phyloP scores from a whole-genome alignment of 805 yeast genomes.

The Metschnikowia continentalis region DNA sequence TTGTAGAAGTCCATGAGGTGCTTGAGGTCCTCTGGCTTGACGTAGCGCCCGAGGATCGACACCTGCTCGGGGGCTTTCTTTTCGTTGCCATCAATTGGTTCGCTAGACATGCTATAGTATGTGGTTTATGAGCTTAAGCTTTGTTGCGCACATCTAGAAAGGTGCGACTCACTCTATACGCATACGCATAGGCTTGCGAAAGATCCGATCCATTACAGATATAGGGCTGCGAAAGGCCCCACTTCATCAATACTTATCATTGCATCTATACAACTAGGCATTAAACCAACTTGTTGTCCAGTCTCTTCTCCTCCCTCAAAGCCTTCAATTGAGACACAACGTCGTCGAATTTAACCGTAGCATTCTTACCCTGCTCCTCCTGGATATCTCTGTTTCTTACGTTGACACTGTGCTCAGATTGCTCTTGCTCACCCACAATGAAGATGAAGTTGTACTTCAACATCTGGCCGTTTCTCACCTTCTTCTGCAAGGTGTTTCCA shows the following conservation, averaged over 20 bases:
- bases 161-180: not conserved
- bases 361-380: slow-evolving; percentile 90
- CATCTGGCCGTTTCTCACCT: slow-evolving; percentile 94
- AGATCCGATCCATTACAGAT: not conserved
- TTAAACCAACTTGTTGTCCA: slow-evolving; percentile 48
- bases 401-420: slow-evolving; percentile 74
- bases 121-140: not conserved
- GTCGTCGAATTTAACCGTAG: slow-evolving; percentile 64
- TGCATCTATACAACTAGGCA: slow-evolving; percentile 6
- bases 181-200: not conserved
- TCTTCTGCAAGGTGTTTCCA: slow-evolving; percentile 97
- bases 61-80: slow-evolving; percentile 4
- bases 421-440: slow-evolving; percentile 95
- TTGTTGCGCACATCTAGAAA: not conserved
- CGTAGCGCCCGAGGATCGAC: slow-evolving; percentile 16
- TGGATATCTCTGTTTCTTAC: slow-evolving; percentile 95
- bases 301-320: slow-evolving; percentile 72
- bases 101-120: not conserved
- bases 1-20: slow-evolving; percentile 46
- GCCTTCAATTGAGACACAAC: slow-evolving; percentile 65
- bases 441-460: slow-evolving; percentile 93
- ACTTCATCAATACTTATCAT: not conserved
- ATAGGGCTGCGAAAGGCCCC: no score
- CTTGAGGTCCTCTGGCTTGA: slow-evolving; percentile 33
- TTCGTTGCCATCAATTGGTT: not conserved